phyloP scores from a whole-genome alignment of 2,329 filamentous ascomycete species.

The Dactylella cylindrospora region DNA sequence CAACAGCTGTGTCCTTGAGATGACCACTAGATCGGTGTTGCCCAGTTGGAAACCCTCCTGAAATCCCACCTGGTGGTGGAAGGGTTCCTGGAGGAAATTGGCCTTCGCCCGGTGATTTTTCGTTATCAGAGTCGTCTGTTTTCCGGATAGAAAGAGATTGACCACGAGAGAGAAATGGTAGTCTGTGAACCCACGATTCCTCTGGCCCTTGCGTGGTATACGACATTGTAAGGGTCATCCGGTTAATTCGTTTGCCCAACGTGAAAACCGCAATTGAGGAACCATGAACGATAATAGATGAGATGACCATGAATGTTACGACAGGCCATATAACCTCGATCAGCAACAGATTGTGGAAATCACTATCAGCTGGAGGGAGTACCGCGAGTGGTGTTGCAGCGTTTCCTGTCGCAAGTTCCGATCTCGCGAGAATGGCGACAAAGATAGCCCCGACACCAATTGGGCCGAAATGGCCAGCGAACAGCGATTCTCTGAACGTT shows the following conservation, averaged over 20 bases:
- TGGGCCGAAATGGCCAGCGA: constrained; percentile 95
- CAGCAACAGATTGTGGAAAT: constrained; percentile 66
- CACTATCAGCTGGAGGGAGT: constrained; percentile 58
- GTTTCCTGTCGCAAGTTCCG: constrained; percentile 75
- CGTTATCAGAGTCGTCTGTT: constrained; percentile 62
- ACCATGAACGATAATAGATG: constrained; percentile 92
- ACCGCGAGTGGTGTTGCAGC: constrained; percentile 71
- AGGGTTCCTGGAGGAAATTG: constrained; percentile 69
- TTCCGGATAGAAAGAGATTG: constrained; percentile 74
- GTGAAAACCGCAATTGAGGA: constrained; percentile 99
- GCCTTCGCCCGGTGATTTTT: constrained; percentile 56
- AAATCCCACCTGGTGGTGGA: constrained; percentile 66
- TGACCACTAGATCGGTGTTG: constrained; percentile 81
- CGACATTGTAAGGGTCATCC: constrained; percentile 72
- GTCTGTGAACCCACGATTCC: constrained; percentile 89
- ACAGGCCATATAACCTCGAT: constrained; percentile 94
- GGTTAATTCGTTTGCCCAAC: constrained; percentile 92
- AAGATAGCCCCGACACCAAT: constrained; percentile 98
- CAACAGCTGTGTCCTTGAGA: constrained; percentile 85
- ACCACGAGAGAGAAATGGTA: constrained; percentile 79
- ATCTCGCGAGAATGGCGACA: constrained; percentile 84
- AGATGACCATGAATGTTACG: constrained; percentile 86
- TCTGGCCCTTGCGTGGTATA: constrained; percentile 93
- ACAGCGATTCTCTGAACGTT: constrained; percentile 94
- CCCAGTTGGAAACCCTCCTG: constrained; percentile 76